Base-by-base conservation (phyloP, 306 rosid species). In the Acacia melanoxylon region DNA sequence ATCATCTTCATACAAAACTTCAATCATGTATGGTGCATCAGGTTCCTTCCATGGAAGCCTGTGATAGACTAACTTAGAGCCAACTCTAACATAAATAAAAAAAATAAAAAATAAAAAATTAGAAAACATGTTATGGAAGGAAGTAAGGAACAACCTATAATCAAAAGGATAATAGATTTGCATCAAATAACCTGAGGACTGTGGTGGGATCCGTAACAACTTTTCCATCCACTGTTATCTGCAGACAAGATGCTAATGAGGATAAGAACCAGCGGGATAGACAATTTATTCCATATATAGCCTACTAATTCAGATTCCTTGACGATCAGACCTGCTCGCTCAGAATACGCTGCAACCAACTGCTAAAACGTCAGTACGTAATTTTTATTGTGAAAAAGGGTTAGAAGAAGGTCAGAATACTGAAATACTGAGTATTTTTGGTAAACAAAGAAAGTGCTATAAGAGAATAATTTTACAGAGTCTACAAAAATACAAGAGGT, bases 1-100 rank as follows among this genome's bases (percentile, higher is more conserved):
- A 87, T 81, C 89, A 85, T 93, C 98, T 79, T 93, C 98, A 27
- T 85, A 91, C 59, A 95, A 83, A 70, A 93, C 87, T 81, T 91
- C 89, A 6, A 95, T 83, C 66, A 78, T 31, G 87, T 80, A 75
- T 0, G 98, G 98, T 20, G 94, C 97, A 84, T 91, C 92, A 0
- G 96, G 97, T 84, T 95, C 99, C 81, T 88, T 90, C 99, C 99
- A 95, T 8, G 97, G 98, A 85, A 87, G 83, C 77, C 98, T 89
- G 86, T 87, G 97, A 87, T 95, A 95, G 19, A 91, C 92, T 78
- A 95, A 79, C 84, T 91, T 82, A 11, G 91, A 85, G 44, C 92
- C 93, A 69, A 76, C 86, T 72, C 98, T 95, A 80, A 78, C 44
- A 76, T 33, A 4, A 0, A 44, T 14, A 12, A 83, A 70, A 52